Base-by-base conservation (phyloP, 441 rosid genomes). In the Croton setiger region DNA sequence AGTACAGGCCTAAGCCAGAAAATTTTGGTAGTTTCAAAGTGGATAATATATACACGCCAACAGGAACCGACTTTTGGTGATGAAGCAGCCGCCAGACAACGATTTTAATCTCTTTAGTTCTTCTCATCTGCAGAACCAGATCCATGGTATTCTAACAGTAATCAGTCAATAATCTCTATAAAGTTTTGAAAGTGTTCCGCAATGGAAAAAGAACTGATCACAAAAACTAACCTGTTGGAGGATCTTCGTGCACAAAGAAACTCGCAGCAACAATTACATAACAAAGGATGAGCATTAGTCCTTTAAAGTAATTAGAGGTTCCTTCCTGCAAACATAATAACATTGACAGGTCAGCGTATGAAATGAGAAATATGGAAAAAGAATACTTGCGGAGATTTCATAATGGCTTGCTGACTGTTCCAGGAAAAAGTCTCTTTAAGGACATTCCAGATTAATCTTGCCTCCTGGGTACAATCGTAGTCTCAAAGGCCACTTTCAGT, bases 201-300 rank as follows among this genome's bases (percentile, higher is more conserved):
- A 69, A 17, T n/a, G 23, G 31, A 20, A 72, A 47, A 60, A 59
- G 31, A 68, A 44, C 18, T 5, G 20, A 69, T 54, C 15, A 20
- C 10, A 51, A 65, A 58, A 27, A 48, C n/a, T 56, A 37, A 70
- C 78, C 74, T 74, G 39, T 7, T 59, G 61, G 3, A 13, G 86
- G 80, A 84, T 94, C 99, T 77, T 78, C 91, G 64, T 90, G 99
- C 66, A 90, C 98, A 78, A 87, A 94, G 98, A 94, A 94, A 85
- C 96, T 94, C 18, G 97, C 99, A 51, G 97, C 92, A 1, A 94
- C 96, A 49, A 94, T 94, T 73, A 94, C 77, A 79, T 94, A 90
- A 74, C 98, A 94, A 75, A 94, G 96, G 74, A 92, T 86, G 67
- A 94, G 91, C 99, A 94, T 94, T 56, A 94, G 77, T 57, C 99